Evolutionary conservation across 768 basidiomycete genomes (phyloP).

Genomic region (Russula griseocarnosa): DNA sequence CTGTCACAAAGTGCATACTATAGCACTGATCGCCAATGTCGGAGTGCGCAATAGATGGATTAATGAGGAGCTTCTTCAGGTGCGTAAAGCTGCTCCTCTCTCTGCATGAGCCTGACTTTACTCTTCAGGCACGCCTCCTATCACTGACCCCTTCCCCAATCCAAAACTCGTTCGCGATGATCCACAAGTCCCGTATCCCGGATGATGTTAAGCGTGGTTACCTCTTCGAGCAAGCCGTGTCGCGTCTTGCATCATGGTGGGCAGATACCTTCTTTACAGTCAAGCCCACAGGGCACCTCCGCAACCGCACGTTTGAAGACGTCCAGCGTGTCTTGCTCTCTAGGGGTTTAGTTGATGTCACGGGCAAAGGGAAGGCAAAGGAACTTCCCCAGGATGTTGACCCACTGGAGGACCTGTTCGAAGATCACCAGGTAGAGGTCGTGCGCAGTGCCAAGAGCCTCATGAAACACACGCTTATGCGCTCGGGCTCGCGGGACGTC

Average conservation of each 20-base stretch:
- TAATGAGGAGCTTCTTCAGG: constrained; percentile 80
- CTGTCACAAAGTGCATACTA: constrained; percentile 86
- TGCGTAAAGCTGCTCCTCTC: constrained; percentile 36
- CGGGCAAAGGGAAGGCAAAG: constrained; percentile 25
- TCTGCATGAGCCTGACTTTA: constrained; percentile 19
- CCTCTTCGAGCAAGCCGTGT: constrained; percentile 79
- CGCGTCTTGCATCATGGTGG: constrained; percentile 84
- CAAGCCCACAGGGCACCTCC: constrained; percentile 59
- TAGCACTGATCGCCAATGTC: constrained; percentile 74
- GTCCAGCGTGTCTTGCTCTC: constrained; percentile 42
- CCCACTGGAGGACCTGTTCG: constrained; percentile 40
- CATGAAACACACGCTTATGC: constrained; percentile 88
- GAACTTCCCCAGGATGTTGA: constrained; percentile 16
- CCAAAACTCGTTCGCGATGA: constrained; percentile 76
- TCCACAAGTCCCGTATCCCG: constrained; percentile 76
- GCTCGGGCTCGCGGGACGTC: constrained; percentile 75
- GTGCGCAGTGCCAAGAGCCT: constrained; percentile 78
- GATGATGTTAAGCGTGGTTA: constrained; percentile 78
- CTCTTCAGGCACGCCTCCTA: constrained; percentile 75
- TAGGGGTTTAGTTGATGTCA: constrained; percentile 19
- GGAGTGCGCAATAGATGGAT: constrained; percentile 76
- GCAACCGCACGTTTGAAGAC: constrained; percentile 72
- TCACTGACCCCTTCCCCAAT: constrained; percentile 79
- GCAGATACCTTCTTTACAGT: constrained; percentile 63
- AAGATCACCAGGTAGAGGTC: constrained; percentile 52